Conservation (phyloP, 208 protist genomes). For the Leishmania turanica region DNA sequence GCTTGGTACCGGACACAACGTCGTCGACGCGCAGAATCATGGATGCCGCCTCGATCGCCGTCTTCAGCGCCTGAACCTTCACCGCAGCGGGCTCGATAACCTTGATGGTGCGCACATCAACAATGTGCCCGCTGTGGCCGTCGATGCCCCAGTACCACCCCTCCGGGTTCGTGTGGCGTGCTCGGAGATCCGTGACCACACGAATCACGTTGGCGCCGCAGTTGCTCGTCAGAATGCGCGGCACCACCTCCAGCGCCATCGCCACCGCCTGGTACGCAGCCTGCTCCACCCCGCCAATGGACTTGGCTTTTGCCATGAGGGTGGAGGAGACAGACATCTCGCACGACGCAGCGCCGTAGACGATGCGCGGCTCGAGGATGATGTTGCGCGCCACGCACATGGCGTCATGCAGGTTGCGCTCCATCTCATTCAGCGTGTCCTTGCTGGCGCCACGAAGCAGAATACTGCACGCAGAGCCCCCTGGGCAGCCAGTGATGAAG, state of each 20-base stretch:
- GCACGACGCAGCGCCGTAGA: constrained; percentile 98
- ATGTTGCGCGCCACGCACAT: constrained; percentile 99
- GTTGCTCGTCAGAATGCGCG: constrained; percentile 99
- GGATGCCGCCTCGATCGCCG: constrained; percentile 97
- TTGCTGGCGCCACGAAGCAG: constrained; percentile 99
- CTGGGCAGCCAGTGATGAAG: constrained; percentile 98
- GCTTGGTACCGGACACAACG: constrained; percentile 97
- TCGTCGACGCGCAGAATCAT: constrained; percentile 99
- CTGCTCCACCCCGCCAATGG: constrained; percentile 96
- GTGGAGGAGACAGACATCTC: constrained; percentile 97
- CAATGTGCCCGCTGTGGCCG: constrained; percentile 95
- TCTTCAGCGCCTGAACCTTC: constrained; percentile 99
- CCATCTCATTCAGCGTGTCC: constrained; percentile 99
- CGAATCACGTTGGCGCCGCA: constrained; percentile 99
- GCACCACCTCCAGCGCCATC: constrained; percentile 95
- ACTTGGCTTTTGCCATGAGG: constrained; percentile 95
- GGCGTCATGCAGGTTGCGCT: constrained; percentile 99
- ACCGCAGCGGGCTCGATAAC: constrained; percentile 99
- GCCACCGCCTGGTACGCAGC: constrained; percentile 97
- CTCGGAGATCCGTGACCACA: constrained; percentile 97
- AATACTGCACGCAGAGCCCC: constrained; percentile 99
- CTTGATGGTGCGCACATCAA: constrained; percentile 95
- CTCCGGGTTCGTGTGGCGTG: constrained; percentile 90
- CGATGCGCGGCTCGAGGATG: constrained; percentile 96
- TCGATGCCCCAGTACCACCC: constrained; percentile 97